These are phyloP conservation scores for Soucietia sequanensis DNA, from an alignment of 805 yeast species.

Conservation along the genomic window DNA sequence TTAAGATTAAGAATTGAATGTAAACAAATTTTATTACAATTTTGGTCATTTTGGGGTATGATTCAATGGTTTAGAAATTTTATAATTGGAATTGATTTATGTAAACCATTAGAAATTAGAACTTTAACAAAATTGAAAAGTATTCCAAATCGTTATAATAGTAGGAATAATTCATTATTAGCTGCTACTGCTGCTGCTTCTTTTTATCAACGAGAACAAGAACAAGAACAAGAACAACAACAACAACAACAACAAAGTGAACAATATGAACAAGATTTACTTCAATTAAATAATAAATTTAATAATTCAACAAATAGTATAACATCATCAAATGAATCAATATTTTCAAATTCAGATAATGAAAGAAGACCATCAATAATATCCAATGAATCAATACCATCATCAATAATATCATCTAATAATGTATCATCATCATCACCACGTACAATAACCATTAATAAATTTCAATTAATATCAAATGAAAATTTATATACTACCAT, in stretches of 20 bases:
- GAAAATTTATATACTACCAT: slow-evolving; percentile 17
- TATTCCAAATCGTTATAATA: slow-evolving; percentile 19
- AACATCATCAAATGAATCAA: slow-evolving; percentile 1
- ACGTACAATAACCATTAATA: slow-evolving; percentile 6
- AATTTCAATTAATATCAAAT: slow-evolving; percentile 10
- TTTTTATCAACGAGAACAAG: background rate
- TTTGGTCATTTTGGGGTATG: slow-evolving; percentile 42
- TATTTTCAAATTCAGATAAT: slow-evolving; percentile 5
- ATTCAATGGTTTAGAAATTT: slow-evolving; percentile 37
- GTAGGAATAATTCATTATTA: slow-evolving; percentile 22
- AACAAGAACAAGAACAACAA: background rate
- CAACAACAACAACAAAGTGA: background rate
- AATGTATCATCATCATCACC: background rate
- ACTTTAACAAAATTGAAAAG: slow-evolving; percentile 21
- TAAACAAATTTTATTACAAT: slow-evolving; percentile 36
- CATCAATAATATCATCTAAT: background rate
- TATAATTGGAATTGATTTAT: slow-evolving; percentile 33
- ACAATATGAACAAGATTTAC: background rate
- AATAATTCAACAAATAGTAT: background rate
- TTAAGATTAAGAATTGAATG: slow-evolving; percentile 39
- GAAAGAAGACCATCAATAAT: slow-evolving; percentile 4
- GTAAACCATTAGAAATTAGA: slow-evolving; percentile 27
- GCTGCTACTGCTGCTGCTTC: slow-evolving; percentile 22
- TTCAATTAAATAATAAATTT: background rate
- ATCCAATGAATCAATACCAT: slow-evolving; percentile 2